Evolutionary conservation across 1,139 yeast genomes (phyloP), one percentile per base, ranked within the genome.

Genomic region (Pichia sp.): DNA sequence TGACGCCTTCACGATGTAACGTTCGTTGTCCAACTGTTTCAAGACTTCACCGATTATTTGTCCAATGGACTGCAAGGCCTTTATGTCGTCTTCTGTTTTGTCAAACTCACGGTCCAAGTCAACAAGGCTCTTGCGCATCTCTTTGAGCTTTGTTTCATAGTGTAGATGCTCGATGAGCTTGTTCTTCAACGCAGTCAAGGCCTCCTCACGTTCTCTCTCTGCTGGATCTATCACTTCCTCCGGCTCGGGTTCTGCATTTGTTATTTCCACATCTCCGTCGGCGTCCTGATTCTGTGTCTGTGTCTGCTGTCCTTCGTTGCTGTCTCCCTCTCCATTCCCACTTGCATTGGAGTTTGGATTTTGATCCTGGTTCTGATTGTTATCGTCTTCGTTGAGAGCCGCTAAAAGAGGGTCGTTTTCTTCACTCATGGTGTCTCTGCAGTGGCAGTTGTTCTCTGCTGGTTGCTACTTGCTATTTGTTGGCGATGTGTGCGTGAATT

Each of bases 41-140:
- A 95, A 81, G 30, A 95, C 96, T 72, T 95, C 99, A 52, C 99
- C 99, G 63, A 95, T 88, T 67, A 95, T 85, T 73, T 95, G 99
- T 4, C 99, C 99, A 60, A 95, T 96, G 59, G 96, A 87, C 73
- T 95, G 99, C 62, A 95, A 79, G 4, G 99, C 98, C 73, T 91
- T 92, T 71, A 93, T 93, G 67, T 93, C 98, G 64, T 91, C 92
- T 71, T 95, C 99, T 2, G 99, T 92, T 75, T 90, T 91, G 57
- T 88, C 95, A 71, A 84, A 93, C 61, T 86, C 86, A 67, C 83
- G 84, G 62, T 91, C 97, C 62, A 91, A 75, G 63, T 82, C 95
- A 71, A 92, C 85, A 74, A 93, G 88, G 60, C 86, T 82, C 67
- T 89, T 75, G 63, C 99, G 81, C 61, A 92, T 78, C 53, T 86